Evolutionary conservation across 495 filamentous ascomycete species (phyloP), one percentile per base, ranked within the genome.

Genomic region (Achaetomiella virescens): DNA sequence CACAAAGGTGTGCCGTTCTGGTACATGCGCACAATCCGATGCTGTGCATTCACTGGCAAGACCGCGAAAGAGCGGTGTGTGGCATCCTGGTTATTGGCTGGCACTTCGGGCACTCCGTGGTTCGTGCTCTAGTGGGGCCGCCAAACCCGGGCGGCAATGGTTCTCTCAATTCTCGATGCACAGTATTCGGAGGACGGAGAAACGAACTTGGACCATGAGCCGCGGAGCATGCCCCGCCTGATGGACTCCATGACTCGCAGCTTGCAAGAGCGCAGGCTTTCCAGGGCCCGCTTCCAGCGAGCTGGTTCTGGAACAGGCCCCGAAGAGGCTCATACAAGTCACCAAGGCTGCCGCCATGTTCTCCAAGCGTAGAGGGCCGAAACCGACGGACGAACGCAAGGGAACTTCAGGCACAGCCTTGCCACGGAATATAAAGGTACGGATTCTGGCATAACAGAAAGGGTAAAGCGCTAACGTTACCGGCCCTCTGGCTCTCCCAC

Each of bases 61-160:
- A 31, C 36, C 44, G 25, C 24, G n/a, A 49, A 48, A 52, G 55
- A 54, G 55, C 48, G 55, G 50, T 47, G 53, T 48, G 53, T 55
- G 53, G 45, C 45, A 55, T 42, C 6, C 44, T 12, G 4, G 7
- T 42, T 42, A 55, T 49, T 47, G 51, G 27, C 25, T 21, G 2
- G 31, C 12, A 41, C 17, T 48, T 33, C 17, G 35, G 22, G 9
- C 53, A 42, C 18, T 24, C 22, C 44, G 44, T 48, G 44, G 44
- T 17, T 35, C 31, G 53, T 42, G 53, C 43, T 29, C 2, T 38
- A 15, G n/a, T 17, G 3, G 36, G n/a, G 10, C 36, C n/a, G 4
- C 12, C 10, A 1, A 12, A 7, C 17, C 9, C 22, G 21, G 27
- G 42, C 22, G 6, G 9, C 47, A 24, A 47, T 47, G n/a, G n/a